Evolutionary conservation across 768 basidiomycete species (phyloP), one percentile per base, ranked within the genome.

Genomic region (Xerocomellus intermedius): DNA sequence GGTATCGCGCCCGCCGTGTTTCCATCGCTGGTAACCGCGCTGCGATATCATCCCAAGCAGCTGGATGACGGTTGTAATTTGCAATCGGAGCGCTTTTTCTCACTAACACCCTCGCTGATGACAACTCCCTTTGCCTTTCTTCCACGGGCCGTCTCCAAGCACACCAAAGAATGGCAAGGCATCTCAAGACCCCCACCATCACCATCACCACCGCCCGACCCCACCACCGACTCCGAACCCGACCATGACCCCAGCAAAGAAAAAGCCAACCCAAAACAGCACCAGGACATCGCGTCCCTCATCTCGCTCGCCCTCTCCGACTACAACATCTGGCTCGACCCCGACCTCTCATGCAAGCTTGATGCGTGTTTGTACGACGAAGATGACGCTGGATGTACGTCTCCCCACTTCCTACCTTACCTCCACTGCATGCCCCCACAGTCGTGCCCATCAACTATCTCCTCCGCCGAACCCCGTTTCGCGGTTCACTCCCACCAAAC

Each of bases 221-320:
- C n/a, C n/a, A n/a, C n/a, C n/a, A n/a, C n/a, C n/a, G n/a, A n/a
- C n/a, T n/a, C n/a, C n/a, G n/a, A n/a, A n/a, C n/a, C n/a, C n/a
- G n/a, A n/a, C n/a, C n/a, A n/a, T n/a, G n/a, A n/a, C n/a, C n/a
- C n/a, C n/a, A 70, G 64, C 44, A 64, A 63, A 56, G 59, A 57
- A 46, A 64, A 60, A 16, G 59, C 62, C 8, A 43, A 53, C 24
- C 24, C 39, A 19, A 70, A 67, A 56, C 52, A 59, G 12, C 60
- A 58, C 46, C 75, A 77, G 41, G 85, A 85, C 57, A 75, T 79
- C 44, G 77, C 77, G 4, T 67, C 68, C 10, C 73, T 89, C 33
- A 59, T 86, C 21, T 72, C 64, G 2, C 78, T 91, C 4, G 79
- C 88, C 0, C 71, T 93, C n/a, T 87, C 89, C 5, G 82, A 89